Conservation (phyloP, 768 basidiomycete genomes). For the Kockovaella imperatae region DNA sequence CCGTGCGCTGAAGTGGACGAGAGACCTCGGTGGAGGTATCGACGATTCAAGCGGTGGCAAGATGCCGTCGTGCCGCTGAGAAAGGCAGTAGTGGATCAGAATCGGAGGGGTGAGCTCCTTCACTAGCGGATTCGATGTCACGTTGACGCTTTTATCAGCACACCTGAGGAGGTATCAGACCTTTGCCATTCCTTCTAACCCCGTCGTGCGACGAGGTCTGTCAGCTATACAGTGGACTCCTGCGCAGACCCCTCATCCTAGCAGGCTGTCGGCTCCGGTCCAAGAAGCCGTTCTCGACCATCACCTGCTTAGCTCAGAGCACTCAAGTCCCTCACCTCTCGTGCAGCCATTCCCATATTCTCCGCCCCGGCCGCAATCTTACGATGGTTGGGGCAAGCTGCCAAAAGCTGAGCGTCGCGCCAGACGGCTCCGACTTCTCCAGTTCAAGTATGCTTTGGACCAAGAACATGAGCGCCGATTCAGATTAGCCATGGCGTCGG, state of each 20-base stretch:
- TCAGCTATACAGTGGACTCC: not conserved
- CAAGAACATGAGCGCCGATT: constrained; percentile 23
- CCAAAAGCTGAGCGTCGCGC: not conserved
- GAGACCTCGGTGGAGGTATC: constrained; percentile 6
- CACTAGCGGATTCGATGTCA: too few relatives aligned
- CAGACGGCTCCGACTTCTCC: not conserved
- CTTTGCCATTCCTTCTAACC: constrained; percentile 13
- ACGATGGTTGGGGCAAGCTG: not conserved
- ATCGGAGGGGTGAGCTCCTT: constrained; percentile 11
- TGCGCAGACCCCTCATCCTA: not conserved
- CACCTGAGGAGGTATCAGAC: constrained; percentile 17
- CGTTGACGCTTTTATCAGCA: constrained; percentile 3
- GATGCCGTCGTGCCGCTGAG: constrained; percentile 9
- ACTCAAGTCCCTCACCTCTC: not conserved
- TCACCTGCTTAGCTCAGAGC: too few relatives aligned
- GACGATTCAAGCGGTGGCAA: constrained; percentile 21
- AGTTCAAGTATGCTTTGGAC: constrained; percentile 10
- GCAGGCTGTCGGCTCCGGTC: not conserved
- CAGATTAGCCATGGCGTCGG: constrained; percentile 9
- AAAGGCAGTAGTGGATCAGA: constrained; percentile 14
- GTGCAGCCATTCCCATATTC: not conserved
- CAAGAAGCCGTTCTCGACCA: not conserved
- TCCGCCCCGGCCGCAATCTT: not conserved
- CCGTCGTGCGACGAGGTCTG: not conserved
- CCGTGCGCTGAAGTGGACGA: constrained; percentile 13